Evolutionary conservation across 345 rosid genomes (phyloP).

Genomic region (Gossypium herbaceum): DNA sequence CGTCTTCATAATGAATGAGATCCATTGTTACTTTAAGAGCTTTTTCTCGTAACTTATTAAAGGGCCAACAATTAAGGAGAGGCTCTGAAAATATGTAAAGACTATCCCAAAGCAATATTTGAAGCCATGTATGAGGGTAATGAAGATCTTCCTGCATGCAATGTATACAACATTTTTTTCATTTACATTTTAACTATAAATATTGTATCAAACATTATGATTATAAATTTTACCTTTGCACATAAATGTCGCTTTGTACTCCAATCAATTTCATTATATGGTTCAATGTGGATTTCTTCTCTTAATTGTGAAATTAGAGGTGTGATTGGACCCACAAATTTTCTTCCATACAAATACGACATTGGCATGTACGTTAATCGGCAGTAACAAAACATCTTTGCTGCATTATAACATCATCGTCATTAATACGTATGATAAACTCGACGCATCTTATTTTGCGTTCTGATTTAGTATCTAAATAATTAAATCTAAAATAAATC

Average conservation of each 20-base stretch:
- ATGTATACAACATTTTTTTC: background rate
- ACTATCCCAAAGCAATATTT: conserved; percentile 48
- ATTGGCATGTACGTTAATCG: conserved; percentile 4
- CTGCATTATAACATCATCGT: conserved; percentile 6
- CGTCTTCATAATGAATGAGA: conserved; percentile 61
- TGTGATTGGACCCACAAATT: conserved; percentile 16
- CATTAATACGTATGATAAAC: no score
- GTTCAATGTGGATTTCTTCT: conserved; percentile 13
- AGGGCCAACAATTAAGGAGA: conserved; percentile 44
- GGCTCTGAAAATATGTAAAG: conserved; percentile 51
- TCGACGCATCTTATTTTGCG: no score
- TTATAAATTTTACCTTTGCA: conserved; percentile 33
- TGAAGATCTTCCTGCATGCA: conserved; percentile 45
- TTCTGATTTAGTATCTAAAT: no score
- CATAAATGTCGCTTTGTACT: conserved; percentile 41
- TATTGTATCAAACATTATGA: background rate
- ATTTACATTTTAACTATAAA: no score
- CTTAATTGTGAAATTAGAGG: conserved; percentile 7
- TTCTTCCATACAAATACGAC: conserved; percentile 13
- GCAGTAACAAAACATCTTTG: conserved; percentile 50
- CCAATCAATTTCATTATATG: conserved; percentile 39
- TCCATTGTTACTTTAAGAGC: conserved; percentile 45
- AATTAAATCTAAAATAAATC: no score
- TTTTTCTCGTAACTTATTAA: conserved; percentile 44
- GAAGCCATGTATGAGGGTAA: conserved; percentile 26